Evolutionary conservation across 257 asterid genomes (phyloP), one percentile per base, ranked within the genome.

Genomic region (Phtheirospermum japonicum): DNA sequence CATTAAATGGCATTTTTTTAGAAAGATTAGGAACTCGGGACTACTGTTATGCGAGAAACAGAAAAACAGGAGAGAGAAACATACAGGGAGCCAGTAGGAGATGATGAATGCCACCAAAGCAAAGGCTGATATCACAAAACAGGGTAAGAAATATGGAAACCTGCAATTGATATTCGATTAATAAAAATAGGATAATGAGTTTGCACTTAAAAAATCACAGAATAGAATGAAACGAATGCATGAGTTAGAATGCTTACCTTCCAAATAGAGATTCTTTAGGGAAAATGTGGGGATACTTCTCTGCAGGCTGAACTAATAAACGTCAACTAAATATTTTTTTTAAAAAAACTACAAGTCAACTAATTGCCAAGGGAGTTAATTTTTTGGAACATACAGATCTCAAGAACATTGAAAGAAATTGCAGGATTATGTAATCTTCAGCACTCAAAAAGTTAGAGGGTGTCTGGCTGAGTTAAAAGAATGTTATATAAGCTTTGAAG

Each of bases 61-160:
- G 46, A 50, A 65, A 31, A n/a, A n/a, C 42, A 9, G 64, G 45
- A 23, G 45, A 43, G 36, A 49, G 64, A 49, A 64, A 74, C 86
- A 8, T 83, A 87, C 97, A 59, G 97, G 96, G 50, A 90, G 86
- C 92, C 88, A 83, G 76, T 31, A 65, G 68, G 74, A 68, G 61
- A 81, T 50, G 68, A 90, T 46, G 4, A 79, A 62, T 40, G 86
- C 90, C 68, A 62, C 76, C 71, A 83, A 64, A n/a, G 97, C 84
- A 32, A 85, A 72, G 33, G 73, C 5, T 16, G 97, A 85, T 75
- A 90, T 90, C 65, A 59, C 69, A 20, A 87, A 82, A 76, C 97
- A 90, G 18, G 97, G 97, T 77, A 90, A 74, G 65, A 87, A 77
- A 71, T 87, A 90, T 1, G 97, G 96, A 73, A 85, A 87, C 77